Evolutionary conservation across 2,329 filamentous ascomycete species (phyloP), one percentile per base, ranked within the genome.

Genomic region (Metarhizium rileyi): DNA sequence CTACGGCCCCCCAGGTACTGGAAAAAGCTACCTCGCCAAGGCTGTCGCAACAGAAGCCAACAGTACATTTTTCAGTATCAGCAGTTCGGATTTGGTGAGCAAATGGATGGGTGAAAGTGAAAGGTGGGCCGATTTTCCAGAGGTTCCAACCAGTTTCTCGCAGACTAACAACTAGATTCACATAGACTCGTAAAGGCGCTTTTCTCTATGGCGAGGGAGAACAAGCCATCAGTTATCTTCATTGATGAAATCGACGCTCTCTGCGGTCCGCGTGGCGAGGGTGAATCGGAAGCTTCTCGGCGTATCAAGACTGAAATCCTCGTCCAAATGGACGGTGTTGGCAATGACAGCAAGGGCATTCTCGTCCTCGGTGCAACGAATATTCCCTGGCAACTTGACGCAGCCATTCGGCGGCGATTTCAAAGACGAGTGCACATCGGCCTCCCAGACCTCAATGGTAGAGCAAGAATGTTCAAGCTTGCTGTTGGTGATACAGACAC

Each of bases 31-130:
- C 68, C 74, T 98, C 48, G 93, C 93, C 54, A 98, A 97, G 69
- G 93, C 93, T 2, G 91, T 98, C 46, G 93, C 93, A 48, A 98
- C 93, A 18, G 93, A 98, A 70, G 93, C 93, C 52, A 97, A 98
- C 69, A 96, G 90, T 69, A 97, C 93, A 3, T 98, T 98, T 66
- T 98, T 98, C 78, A 96, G 90, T 63, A 91, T 98, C 57, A 95
- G 88, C 70, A 95, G 88, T 76, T 95, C 89, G 64, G 93, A 98
- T 66, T 69, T 98, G 68, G 93, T 98, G 53, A 95, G 89, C 67
- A 98, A 98, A 66, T 98, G 93, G 93, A 98, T 98, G 93, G 93
- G 93, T 73, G 93, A 98, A 70, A 94, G 87, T 75, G 93, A 98
- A 81, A 82, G 90, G 88, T 94, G 72, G 53, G 64, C 28, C 18